Base-by-base conservation (phyloP, 495 filamentous ascomycete genomes). In the Penicillium odoratum region DNA sequence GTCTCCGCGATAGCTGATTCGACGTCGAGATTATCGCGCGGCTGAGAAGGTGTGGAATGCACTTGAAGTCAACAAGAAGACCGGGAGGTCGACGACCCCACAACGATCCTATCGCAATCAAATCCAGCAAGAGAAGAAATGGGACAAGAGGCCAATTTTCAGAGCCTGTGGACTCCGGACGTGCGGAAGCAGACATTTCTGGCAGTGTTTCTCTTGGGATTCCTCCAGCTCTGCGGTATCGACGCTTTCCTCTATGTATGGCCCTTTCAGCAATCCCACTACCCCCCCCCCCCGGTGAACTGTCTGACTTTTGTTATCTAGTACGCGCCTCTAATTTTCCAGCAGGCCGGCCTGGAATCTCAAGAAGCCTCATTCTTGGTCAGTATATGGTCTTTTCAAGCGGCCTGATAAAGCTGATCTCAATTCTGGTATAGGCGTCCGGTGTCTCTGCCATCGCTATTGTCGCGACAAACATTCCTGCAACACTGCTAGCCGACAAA, bases 291-390 rank as follows among this genome's bases (percentile, higher is more conserved):
- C n/a, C n/a, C n/a, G n/a, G n/a, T n/a, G n/a, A n/a, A n/a, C n/a
- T n/a, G n/a, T n/a, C 28, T 4, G 8, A 15, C 57, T 57, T 4
- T 55, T 48, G 29, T 18, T 44, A 7, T 18, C 3, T 29, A 83
- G 77, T 85, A 83, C 53, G 81, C 81, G 0, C 82, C 81, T 3
- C 61, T 77, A 3, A 63, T 84, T n/a, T 84, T 84, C 53, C 68
- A 76, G 45, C 77, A 82, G 65, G 82, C 82, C 16, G 81, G 82
- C 5, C 72, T 84, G 25, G 63, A 74, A 4, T 75, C 74, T 3
- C 68, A 76, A 5, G 69, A 76, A 48, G 76, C 81, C 9, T 76
- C 78, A 3, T 82, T 84, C 57, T 74, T 84, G n/a, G n/a, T n/a
- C n/a, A n/a, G n/a, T n/a, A n/a, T n/a, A n/a, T n/a, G n/a, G n/a